Evolutionary conservation across 1,284 basidiomycete species (phyloP).

Genomic region (Schizopora paradoxa): DNA sequence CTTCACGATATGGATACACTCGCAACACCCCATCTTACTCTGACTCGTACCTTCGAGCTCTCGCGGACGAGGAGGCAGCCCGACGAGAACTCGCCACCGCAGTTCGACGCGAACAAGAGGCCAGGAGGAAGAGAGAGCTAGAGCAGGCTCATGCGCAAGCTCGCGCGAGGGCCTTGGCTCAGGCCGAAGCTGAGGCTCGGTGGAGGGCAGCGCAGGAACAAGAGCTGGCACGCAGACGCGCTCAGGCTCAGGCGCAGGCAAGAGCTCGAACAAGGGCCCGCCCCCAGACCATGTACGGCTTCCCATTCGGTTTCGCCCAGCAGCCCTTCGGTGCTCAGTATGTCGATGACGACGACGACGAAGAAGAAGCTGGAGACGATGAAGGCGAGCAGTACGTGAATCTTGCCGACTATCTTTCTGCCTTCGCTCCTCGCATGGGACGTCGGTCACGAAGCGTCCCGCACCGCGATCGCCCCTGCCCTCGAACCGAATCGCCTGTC

Average conservation of each 20-base stretch:
- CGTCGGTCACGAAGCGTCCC: too few species aligned
- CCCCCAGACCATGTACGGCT: slow-evolving; percentile 9
- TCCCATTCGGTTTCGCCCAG: not conserved
- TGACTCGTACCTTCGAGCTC: slow-evolving; percentile 12
- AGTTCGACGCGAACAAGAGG: slow-evolving; percentile 12
- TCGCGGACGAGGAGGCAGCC: slow-evolving; percentile 17
- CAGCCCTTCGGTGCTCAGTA: too few species aligned
- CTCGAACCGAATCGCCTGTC: not conserved
- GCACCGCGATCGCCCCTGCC: not conserved
- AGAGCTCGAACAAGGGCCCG: slow-evolving; percentile 1
- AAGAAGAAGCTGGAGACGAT: slow-evolving; percentile 1
- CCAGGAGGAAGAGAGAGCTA: slow-evolving; percentile 1
- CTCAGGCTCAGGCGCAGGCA: not conserved
- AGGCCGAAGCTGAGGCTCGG: too few species aligned
- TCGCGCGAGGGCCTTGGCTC: slow-evolving; percentile 1
- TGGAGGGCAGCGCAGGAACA: too few species aligned
- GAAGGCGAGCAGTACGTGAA: not conserved
- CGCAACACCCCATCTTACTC: not conserved
- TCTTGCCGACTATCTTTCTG: not conserved
- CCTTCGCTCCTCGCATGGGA: too few species aligned
- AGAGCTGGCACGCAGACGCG: too few species aligned
- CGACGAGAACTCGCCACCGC: slow-evolving; percentile 6
- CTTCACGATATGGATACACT: slow-evolving; percentile 7
- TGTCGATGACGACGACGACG: not conserved
- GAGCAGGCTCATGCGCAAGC: slow-evolving; percentile 10